Conservation (phyloP, 139 green algal species). For the Closterium sp. region DNA sequence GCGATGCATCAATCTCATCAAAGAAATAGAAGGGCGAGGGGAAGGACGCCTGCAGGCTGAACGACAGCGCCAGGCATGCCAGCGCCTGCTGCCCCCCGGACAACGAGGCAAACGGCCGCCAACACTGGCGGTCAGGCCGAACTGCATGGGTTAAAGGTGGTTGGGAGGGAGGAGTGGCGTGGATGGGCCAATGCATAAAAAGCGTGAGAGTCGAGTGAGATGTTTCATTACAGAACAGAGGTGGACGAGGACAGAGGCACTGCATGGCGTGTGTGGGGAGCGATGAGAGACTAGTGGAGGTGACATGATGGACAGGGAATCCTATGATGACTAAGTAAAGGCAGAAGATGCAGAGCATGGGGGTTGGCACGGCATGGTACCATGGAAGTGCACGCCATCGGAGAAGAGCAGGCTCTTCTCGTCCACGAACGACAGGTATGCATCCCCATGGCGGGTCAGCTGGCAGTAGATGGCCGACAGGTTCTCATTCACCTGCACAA, state of each 20-base stretch:
- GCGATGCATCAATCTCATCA: constrained; percentile 72
- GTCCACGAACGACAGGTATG: constrained; percentile 40
- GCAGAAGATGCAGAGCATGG: background rate
- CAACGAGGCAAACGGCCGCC: constrained; percentile 67
- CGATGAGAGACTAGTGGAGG: background rate
- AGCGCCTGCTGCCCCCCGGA: constrained; percentile 81
- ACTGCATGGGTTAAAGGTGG: constrained; percentile 21
- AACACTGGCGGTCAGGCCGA: constrained; percentile 63
- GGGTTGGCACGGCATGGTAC: background rate
- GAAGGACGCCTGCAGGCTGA: constrained; percentile 62
- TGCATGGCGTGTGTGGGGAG: background rate
- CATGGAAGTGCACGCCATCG: constrained; percentile 37
- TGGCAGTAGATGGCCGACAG: constrained; percentile 33
- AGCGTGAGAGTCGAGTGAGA: too few relatives aligned
- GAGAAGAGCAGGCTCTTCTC: constrained; percentile 43
- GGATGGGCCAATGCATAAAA: too few relatives aligned
- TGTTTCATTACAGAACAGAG: background rate
- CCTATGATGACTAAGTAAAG: background rate
- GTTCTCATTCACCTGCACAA: constrained; percentile 33
- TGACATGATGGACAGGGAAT: background rate
- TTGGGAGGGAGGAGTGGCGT: background rate
- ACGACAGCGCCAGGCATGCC: constrained; percentile 69
- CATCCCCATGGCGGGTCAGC: constrained; percentile 42
- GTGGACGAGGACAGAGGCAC: background rate
- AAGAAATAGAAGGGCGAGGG: constrained; percentile 87